These are phyloP conservation scores for Echinosophora koreensis DNA, from an alignment of 306 rosid species.

Conservation along the genomic window DNA sequence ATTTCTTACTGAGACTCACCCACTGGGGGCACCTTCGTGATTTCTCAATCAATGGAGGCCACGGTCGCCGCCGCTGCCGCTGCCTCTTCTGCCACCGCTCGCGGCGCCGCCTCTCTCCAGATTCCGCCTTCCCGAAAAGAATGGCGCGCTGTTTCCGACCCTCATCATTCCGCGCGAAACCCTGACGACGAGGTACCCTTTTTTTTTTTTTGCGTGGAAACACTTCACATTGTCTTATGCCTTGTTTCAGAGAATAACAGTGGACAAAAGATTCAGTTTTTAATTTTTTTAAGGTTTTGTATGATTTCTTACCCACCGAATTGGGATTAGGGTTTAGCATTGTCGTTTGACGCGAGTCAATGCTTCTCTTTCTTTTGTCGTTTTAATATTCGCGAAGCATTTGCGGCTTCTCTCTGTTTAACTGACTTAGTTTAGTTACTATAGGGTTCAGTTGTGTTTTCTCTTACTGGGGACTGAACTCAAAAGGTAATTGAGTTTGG, in stretches of 20 bases:
- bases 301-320: not conserved
- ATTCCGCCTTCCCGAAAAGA: slow-evolving; percentile 70
- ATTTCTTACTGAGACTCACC: not conserved
- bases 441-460: slow-evolving; percentile 8
- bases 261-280: not conserved
- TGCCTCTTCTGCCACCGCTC: slow-evolving; percentile 43
- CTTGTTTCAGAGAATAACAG: slow-evolving; percentile 16
- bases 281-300: slow-evolving; percentile 16
- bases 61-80: slow-evolving; percentile 63
- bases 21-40: slow-evolving; percentile 37
- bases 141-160: slow-evolving; percentile 90
- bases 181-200: slow-evolving; percentile 76
- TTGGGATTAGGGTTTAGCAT: slow-evolving; percentile 48
- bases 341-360: not conserved
- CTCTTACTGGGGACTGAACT: not conserved
- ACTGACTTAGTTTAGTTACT: not conserved
- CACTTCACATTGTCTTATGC: slow-evolving; percentile 52
- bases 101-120: slow-evolving; percentile 74
- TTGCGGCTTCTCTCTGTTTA: not conserved
- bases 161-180: slow-evolving; percentile 75
- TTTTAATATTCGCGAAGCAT: not conserved
- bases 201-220: not conserved
- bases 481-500: not conserved
- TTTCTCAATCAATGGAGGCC: slow-evolving; percentile 75
- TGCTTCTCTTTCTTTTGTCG: not conserved